phyloP scores from a whole-genome alignment of 1,284 basidiomycete species.

The Melampsora larici-populina region DNA sequence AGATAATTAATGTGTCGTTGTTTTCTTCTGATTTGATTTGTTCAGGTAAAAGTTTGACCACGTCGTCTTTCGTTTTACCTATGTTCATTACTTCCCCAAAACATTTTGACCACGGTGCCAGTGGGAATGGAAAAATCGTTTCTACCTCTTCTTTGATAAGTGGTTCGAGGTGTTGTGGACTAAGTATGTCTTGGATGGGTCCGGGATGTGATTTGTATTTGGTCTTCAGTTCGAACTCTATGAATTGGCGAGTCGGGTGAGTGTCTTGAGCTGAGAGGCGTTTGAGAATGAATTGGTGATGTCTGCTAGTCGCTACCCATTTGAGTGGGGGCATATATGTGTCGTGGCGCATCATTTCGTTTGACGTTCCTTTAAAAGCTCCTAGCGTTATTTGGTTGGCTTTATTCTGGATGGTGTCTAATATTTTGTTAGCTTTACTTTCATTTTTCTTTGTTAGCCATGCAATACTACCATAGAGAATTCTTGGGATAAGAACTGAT shows the following conservation, averaged over 20 bases:
- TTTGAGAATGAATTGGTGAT: neutral
- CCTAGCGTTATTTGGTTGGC: neutral
- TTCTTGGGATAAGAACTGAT: no score
- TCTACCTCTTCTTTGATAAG: neutral
- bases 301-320: neutral
- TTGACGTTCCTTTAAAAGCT: neutral
- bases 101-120: neutral
- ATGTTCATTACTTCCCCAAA: neutral
- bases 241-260: neutral
- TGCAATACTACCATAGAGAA: no score
- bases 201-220: neutral
- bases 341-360: neutral
- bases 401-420: neutral
- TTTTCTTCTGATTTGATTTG: neutral
- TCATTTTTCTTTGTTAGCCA: neutral
- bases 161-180: neutral
- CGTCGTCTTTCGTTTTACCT: neutral
- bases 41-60: neutral
- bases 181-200: neutral
- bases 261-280: neutral
- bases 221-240: neutral
- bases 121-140: neutral
- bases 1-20: neutral
- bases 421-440: neutral
- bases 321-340: neutral